Conservation (phyloP, 805 yeast species). For the Kodamaea laetipori region DNA sequence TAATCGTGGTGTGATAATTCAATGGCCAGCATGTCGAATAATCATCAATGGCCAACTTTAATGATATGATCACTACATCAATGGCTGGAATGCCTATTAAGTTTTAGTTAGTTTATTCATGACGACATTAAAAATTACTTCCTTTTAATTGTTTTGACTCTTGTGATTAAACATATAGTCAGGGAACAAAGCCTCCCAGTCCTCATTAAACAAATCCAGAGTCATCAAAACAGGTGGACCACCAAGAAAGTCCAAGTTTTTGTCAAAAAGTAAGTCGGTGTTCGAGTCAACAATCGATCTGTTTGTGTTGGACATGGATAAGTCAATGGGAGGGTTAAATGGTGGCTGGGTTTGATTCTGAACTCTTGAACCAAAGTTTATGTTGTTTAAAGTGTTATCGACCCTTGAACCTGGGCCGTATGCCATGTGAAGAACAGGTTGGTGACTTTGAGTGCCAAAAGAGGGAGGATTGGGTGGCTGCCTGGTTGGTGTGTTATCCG, state of each 20-base stretch:
- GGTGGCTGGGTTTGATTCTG: background rate
- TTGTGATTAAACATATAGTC: constrained; percentile 38
- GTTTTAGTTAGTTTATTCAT: background rate
- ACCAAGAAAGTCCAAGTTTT: constrained; percentile 45
- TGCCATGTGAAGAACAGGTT: background rate
- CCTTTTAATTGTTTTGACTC: background rate
- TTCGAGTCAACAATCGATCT: constrained; percentile 21
- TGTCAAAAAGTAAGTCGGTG: constrained; percentile 26
- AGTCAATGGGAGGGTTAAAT: background rate
- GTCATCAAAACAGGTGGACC: constrained; percentile 57
- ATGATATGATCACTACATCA: too few species aligned
- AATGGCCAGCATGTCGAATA: too few species aligned
- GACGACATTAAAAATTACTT: background rate
- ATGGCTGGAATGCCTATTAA: too few species aligned
- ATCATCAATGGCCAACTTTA: too few species aligned
- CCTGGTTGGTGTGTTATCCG: background rate
- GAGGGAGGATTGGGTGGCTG: too few species aligned
- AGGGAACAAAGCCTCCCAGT: constrained; percentile 53
- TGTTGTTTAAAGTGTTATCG: background rate
- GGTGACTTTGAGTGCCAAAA: background rate
- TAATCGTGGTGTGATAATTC: too few species aligned
- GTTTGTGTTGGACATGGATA: constrained; percentile 5
- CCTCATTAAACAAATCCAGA: constrained; percentile 48
- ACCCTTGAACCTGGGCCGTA: background rate
- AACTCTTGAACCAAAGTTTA: background rate